Evolutionary conservation across 306 rosid species (phyloP), one percentile per base, ranked within the genome.

Genomic region (Castanospermum australe): DNA sequence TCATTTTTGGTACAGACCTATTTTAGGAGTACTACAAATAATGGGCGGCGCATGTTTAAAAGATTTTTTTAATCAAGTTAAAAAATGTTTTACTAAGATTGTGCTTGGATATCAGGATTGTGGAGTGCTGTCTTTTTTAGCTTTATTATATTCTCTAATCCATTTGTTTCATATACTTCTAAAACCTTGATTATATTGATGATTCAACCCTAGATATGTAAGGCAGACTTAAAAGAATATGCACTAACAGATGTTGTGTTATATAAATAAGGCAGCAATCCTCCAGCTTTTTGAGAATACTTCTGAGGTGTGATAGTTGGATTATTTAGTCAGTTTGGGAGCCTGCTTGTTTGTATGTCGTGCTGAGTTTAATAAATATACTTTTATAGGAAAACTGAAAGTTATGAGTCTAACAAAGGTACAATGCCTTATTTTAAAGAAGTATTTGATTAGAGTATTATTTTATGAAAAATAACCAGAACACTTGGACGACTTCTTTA

Each of bases 1-100:
- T 45, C 75, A 33, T 65, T 72, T 73, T 80, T 73, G 50, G 74
- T 45, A 68, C 54, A 68, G 48, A 33, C 38, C 35, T 41, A 69
- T 70, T 77, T 77, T 47, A 41, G 62, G 61, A 52, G 59, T 60
- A 51, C 35, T 15, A 33, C 35, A 38, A 17, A 59, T 30, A 6
- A 13, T 20, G 15, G 41, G 22, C 67, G 11, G 67, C 12, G 22
- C 42, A 60, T 14, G 67, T 32, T 30, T 7, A 60, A 60, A 13
- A 30, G 41, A 60, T 60, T 60, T 1, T 60, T 28, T 39, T 28
- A 59, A 28, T 48, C 54, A 48, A 48, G n/a, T 48, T 47, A 13
- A 47, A 47, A 13, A 47, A 47, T 47, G 52, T 13, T 28, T 3
- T 28, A 28, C 32, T 28, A 28, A 28, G 1, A 28, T 47, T 45